Conservation (phyloP, 306 rosid species). For the Quercus agrifolia region DNA sequence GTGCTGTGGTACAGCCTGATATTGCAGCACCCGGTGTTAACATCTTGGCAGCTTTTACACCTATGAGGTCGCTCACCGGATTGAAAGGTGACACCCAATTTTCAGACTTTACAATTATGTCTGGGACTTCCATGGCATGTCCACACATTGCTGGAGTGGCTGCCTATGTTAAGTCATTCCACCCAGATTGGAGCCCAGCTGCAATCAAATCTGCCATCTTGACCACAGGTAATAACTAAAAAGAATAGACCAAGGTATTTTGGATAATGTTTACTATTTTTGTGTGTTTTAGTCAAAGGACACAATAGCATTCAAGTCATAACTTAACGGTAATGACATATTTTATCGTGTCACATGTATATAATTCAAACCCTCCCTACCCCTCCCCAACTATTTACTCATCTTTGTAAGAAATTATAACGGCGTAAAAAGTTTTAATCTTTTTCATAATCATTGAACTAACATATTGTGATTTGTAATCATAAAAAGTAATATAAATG, state of each 20-base stretch:
- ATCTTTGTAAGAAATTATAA: too few species aligned
- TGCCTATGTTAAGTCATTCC: slow-evolving; percentile 88
- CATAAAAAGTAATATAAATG: too few species aligned
- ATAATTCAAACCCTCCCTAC: too few species aligned
- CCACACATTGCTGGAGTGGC: slow-evolving; percentile 91
- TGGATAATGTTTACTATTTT: not conserved
- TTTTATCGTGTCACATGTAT: too few species aligned
- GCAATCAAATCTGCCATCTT: slow-evolving; percentile 76
- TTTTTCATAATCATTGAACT: too few species aligned
- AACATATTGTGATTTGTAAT: too few species aligned
- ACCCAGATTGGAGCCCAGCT: slow-evolving; percentile 73
- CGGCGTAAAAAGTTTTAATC: too few species aligned
- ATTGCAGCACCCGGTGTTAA: slow-evolving; percentile 79
- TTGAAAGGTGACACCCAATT: slow-evolving; percentile 65
- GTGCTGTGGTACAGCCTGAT: slow-evolving; percentile 62
- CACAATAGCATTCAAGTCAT: too few species aligned
- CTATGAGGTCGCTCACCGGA: slow-evolving; percentile 60
- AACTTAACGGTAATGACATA: too few species aligned
- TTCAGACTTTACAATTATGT: slow-evolving; percentile 76
- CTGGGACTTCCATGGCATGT: slow-evolving; percentile 96
- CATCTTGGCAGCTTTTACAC: slow-evolving; percentile 82
- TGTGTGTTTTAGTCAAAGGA: too few species aligned
- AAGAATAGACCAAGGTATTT: not conserved
- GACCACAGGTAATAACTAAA: slow-evolving; percentile 65
- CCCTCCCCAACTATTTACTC: too few species aligned